Evolutionary conservation across 257 asterid genomes (phyloP), one percentile per base, ranked within the genome.

Genomic region (Solanum gracilifrons): DNA sequence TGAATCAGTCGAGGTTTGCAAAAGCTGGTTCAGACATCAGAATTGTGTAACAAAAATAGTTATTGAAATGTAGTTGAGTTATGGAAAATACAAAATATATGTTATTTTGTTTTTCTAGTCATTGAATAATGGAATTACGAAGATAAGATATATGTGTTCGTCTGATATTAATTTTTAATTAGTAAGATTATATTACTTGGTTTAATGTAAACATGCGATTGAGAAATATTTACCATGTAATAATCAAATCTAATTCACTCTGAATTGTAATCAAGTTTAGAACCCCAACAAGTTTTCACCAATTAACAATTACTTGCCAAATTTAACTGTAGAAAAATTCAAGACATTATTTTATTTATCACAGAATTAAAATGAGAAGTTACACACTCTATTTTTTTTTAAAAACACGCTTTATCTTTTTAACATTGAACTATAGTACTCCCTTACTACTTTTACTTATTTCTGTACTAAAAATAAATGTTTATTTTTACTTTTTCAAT

Each of bases 11-110:
- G 0, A 16, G 9, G 4, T 9, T 4, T 51, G 9, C 0, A 1
- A 51, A 51, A 48, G 23, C 1, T 48, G 23, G 1, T 0, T 46
- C 18, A 13, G 18, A 46, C 7, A 46, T 0, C 7, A 46, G 0
- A 46, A 0, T 46, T 13, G 1, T 48, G 0, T 43, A 0, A 1
- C 13, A 46, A 13, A 46, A 43, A 12, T 12, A 46, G 9, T 55
- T 55, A 4, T 18, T 55, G 4, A 55, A 51, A 55, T 55, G 25
- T 55, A 18, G 0, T 55, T 18, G 10, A 18, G 64, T 55, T 0
- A 55, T 55, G 10, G 0, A 18, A 55, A 55, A 18, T 55, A 18
- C 64, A 6, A 51, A 55, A 25, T 55, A 55, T 55, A 20, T 55
- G 64, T 20, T 55, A 20, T 20, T 55, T 18, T 55, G 64, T 55